These are phyloP conservation scores for Venturiaceae sp. DNA, from an alignment of 2,329 filamentous ascomycete genomes.

Conservation along the genomic window DNA sequence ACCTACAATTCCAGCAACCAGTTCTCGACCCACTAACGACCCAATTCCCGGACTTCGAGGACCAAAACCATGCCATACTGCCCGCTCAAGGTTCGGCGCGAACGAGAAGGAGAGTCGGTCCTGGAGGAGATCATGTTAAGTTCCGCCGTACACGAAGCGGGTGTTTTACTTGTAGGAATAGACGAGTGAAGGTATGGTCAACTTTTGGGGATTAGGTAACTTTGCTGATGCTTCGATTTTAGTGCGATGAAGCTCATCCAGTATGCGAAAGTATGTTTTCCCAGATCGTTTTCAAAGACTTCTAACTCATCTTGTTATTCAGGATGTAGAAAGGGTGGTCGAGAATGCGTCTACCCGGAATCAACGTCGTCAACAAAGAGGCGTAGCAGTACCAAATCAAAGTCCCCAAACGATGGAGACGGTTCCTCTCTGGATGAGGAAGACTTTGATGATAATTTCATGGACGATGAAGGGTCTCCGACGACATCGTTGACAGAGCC, in stretches of 20 bases:
- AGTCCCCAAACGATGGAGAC: conserved; percentile 33
- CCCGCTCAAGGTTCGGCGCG: conserved; percentile 13
- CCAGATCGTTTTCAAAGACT: conserved; percentile 8
- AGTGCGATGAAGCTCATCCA: conserved; percentile 88
- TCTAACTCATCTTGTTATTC: conserved; percentile 13
- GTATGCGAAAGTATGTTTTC: conserved; percentile 60
- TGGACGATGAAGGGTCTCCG: conserved; percentile 28
- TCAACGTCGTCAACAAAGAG: conserved; percentile 43
- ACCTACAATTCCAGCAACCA: neutral
- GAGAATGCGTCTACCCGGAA: conserved; percentile 86
- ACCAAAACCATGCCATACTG: conserved; percentile 16
- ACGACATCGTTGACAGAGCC: conserved; percentile 2
- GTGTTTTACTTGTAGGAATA: conserved; percentile 82
- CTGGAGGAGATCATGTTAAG: conserved; percentile 62
- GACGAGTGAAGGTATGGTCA: conserved; percentile 62
- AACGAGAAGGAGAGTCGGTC: conserved; percentile 20
- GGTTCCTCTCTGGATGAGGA: conserved; percentile 43
- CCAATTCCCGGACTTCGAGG: conserved; percentile 21
- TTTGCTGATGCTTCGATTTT: conserved; percentile 12
- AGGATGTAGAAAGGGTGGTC: conserved; percentile 85
- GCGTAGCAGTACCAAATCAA: conserved; percentile 34
- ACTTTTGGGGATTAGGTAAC: neutral
- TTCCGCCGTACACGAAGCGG: conserved; percentile 89
- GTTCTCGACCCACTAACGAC: neutral
- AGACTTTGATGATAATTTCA: conserved; percentile 31